Percentiles rank a stretch among this genome's conserved stretches.
Conservation (phyloP, 2,329 filamentous ascomycete species). For the Cordyceps tenuipes region DNA sequence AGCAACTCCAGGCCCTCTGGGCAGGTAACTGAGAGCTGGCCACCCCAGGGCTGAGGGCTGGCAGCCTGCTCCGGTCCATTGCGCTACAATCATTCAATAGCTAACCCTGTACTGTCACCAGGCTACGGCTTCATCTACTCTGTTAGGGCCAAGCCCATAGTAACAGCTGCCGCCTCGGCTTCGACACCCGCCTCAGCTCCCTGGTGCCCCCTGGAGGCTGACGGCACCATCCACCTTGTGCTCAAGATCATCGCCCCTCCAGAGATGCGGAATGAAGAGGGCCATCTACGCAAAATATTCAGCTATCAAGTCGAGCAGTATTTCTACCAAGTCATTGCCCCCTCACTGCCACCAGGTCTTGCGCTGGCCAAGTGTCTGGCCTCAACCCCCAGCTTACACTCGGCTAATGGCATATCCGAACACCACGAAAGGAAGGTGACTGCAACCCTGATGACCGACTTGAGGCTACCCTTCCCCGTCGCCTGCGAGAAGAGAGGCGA, state of each 20-base stretch:
- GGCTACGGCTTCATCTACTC: constrained; percentile 49
- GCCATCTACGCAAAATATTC: constrained; percentile 56
- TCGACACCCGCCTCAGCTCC: constrained; percentile 2
- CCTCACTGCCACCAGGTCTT: constrained; percentile 33
- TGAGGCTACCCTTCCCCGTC: constrained; percentile 45
- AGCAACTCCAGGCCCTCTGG: constrained; percentile 37
- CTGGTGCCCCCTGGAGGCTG: neutral
- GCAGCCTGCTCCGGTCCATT: no score
- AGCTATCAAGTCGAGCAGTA: constrained; percentile 60
- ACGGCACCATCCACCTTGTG: constrained; percentile 34
- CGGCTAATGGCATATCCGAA: constrained; percentile 16
- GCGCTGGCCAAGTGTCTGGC: constrained; percentile 43
- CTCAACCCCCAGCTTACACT: constrained; percentile 26
- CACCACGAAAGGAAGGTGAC: constrained; percentile 30
- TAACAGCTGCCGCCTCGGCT: constrained; percentile 11
- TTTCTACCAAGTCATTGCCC: constrained; percentile 52
- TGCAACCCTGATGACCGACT: constrained; percentile 50
- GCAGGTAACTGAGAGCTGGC: constrained; percentile 19
- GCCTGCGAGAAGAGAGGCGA: constrained; percentile 44
- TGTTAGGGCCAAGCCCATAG: constrained; percentile 34
- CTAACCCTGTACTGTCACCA: neutral
- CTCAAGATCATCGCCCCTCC: constrained; percentile 55
- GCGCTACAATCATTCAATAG: neutral
- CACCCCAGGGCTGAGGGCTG: neutral
- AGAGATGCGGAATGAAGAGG: constrained; percentile 38